Evolutionary conservation across 2,329 filamentous ascomycete species (phyloP), one percentile per base, ranked within the genome.

Genomic region (Zasmidium angulare): DNA sequence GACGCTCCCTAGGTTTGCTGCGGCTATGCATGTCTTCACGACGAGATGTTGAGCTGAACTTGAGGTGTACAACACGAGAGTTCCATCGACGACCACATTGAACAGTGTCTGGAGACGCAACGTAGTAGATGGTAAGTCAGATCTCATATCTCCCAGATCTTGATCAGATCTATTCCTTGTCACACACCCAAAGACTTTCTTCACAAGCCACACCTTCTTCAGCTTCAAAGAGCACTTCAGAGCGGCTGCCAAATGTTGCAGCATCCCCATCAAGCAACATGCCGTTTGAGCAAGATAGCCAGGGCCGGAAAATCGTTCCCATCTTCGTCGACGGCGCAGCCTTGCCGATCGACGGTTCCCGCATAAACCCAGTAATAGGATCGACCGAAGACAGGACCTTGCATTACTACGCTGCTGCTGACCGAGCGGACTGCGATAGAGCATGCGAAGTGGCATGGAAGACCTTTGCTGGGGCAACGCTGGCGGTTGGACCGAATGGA

Each of bases 381-480:
- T 29, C 53, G 20, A 46, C 53, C 11, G 40, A 49, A 9, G 46
- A 55, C 53, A 60, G 61, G 19, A 59, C 64, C 22, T 61, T 73
- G 26, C 70, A 73, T 60, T 59, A 72, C 56, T 71, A 69, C 51
- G 67, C 66, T 49, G 60, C 68, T 22, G 49, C 67, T 20, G 49
- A 66, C 43, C 50, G 63, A 31, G 57, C 61, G 12, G 61, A 62
- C 46, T 68, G 67, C 60, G 58, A 59, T 26, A 26, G 54, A 17
- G 71, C 71, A 17, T 71, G 66, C 58, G 64, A 69, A 12, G 61
- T 66, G 24, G 66, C 72, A 17, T 68, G 67, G 61, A 59, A 48
- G 12, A 70, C 72, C 22, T 74, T 74, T 61, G 46, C 53, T 63
- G 60, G 60, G 55, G 56, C 24, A n/a, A 50, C 53, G 20, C 52